Evolutionary conservation across 2,329 filamentous ascomycete species (phyloP).

Genomic region (Hymenoscyphus salicellus): DNA sequence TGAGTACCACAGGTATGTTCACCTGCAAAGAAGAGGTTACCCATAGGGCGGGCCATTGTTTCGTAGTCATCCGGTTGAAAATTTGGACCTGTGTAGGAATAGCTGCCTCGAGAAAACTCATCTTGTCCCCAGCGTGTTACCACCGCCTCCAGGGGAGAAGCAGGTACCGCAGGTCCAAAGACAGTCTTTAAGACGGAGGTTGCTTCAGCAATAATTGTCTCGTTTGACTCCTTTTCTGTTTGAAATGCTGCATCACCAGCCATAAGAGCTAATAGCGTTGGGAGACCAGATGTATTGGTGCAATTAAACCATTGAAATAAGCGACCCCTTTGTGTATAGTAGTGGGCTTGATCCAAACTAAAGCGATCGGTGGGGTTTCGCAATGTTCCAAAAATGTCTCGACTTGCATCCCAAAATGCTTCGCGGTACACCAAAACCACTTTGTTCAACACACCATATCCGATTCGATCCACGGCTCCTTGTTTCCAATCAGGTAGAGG

Average conservation of each 20-base stretch:
- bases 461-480: slow-evolving; percentile 76
- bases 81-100: slow-evolving; percentile 84
- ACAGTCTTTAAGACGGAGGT: slow-evolving; percentile 73
- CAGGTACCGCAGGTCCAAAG: slow-evolving; percentile 68
- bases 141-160: slow-evolving; percentile 73
- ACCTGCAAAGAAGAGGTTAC: slow-evolving; percentile 90
- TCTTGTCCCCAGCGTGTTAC: slow-evolving; percentile 92
- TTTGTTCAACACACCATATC: slow-evolving; percentile 94
- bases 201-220: slow-evolving; percentile 75
- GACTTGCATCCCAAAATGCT: slow-evolving; percentile 84
- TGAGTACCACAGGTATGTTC: slow-evolving; percentile 96
- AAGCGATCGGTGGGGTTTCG: slow-evolving; percentile 66
- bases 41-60: slow-evolving; percentile 77
- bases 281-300: slow-evolving; percentile 82
- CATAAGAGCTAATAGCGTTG: slow-evolving; percentile 88
- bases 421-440: slow-evolving; percentile 85
- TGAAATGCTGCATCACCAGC: slow-evolving; percentile 90
- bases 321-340: slow-evolving; percentile 74
- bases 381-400: slow-evolving; percentile 92
- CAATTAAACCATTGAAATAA: slow-evolving; percentile 99
- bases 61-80: slow-evolving; percentile 89
- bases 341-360: slow-evolving; percentile 77
- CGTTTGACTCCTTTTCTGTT: slow-evolving; percentile 73
- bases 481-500: slow-evolving; percentile 84
- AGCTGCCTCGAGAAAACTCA: slow-evolving; percentile 87